phyloP scores from a whole-genome alignment of 2,329 filamentous ascomycete species.

The Balansia obtecta region DNA sequence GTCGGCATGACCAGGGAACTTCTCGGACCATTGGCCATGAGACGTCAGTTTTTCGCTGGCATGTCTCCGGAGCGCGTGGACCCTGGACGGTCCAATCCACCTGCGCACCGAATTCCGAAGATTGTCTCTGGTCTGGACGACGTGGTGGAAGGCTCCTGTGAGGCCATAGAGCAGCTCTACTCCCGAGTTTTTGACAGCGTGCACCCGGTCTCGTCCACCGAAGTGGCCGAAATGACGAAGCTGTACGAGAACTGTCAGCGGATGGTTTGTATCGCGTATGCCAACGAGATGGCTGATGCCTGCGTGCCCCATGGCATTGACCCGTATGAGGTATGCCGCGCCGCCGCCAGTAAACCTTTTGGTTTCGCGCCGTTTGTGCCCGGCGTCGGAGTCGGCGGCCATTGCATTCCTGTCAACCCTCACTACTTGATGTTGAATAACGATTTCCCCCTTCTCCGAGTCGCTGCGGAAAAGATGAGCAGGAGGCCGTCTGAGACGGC shows the following conservation, averaged over 20 bases:
- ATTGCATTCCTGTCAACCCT: constrained; percentile 45
- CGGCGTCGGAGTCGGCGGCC: constrained; percentile 38
- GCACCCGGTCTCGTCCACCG: constrained; percentile 35
- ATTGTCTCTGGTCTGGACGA: constrained; percentile 40
- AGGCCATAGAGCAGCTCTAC: constrained; percentile 32
- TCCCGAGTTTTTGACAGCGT: constrained; percentile 32
- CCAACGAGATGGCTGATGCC: constrained; percentile 44
- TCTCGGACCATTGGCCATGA: constrained; percentile 30
- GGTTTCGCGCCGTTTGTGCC: constrained; percentile 37
- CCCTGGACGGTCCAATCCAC: constrained; percentile 30
- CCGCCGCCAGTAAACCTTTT: constrained; percentile 39
- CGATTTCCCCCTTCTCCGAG: constrained; percentile 31
- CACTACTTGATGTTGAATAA: constrained; percentile 38
- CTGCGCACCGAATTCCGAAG: constrained; percentile 35
- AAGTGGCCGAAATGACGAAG: constrained; percentile 47
- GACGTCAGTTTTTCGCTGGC: constrained; percentile 30
- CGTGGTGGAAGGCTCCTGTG: constrained; percentile 29
- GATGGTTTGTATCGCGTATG: constrained; percentile 41
- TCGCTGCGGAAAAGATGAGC: constrained; percentile 31
- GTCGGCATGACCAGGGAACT: constrained; percentile 41
- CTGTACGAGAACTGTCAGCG: constrained; percentile 46
- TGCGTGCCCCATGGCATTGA: constrained; percentile 32
- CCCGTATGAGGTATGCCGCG: constrained; percentile 35
- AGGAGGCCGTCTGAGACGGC: constrained; percentile 28
- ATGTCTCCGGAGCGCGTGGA: constrained; percentile 44